Base-by-base conservation (phyloP, 345 rosid species). In the Eucalyptus regnans region DNA sequence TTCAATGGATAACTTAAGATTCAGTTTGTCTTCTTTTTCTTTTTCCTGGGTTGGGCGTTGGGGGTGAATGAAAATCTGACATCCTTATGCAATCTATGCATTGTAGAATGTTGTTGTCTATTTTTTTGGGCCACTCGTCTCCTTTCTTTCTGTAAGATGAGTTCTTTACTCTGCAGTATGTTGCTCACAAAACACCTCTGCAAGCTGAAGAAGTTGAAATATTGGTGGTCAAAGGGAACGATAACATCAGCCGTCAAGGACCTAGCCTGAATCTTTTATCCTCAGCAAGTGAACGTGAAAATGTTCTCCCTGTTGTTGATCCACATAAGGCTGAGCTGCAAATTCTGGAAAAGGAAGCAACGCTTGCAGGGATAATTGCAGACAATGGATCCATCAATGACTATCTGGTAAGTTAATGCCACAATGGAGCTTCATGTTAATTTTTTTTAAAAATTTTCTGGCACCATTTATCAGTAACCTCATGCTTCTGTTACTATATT, bases 121-220 rank as follows among this genome's bases (percentile, higher is more conserved):
- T 29, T 51, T 86, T 33, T 86, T 86, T 33, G 15, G 87, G 87
- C 44, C 9, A 16, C 48, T 51, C 1, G 20, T n/a, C 49, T 33
- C 18, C 50, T 86, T 86, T 43, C 48, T 86, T 86, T 86, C 17
- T 51, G 62, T 16, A 37, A 20, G 87, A 86, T 86, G 86, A 89
- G 50, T 56, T 76, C 51, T 89, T 80, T 91, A 46, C 86, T 71
- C 41, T n/a, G n/a, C 91, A 97, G 99, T 95, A 94, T 89, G 93
- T 97, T 90, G 99, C 99, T 88, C 91, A 90, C 88, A 94, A 95
- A 89, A 95, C 94, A 76, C 86, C 93, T 86, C 90, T 95, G 92
- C 95, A 90, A 90, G 91, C 94, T 88, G 97, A 95, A 88, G 96
- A 97, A 92, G 91, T 97, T 88, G 98, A 97, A 84, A 93, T 97